Evolutionary conservation across 2,329 filamentous ascomycete genomes (phyloP).

Genomic region (Sordariomycetes sp.): DNA sequence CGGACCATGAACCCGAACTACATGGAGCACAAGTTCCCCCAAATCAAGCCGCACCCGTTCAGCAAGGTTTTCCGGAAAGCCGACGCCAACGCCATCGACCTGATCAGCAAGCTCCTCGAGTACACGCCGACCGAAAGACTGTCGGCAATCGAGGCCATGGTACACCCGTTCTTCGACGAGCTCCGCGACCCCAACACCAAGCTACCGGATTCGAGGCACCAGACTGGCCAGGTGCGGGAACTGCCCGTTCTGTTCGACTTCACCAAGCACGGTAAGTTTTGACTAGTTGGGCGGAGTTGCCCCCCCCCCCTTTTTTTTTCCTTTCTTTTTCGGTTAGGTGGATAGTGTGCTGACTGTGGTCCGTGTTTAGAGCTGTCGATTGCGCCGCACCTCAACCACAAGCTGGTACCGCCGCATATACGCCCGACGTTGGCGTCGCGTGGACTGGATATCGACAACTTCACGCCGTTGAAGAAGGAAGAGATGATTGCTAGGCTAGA

Average conservation of each 20-base stretch:
- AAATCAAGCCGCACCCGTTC: constrained; percentile 99
- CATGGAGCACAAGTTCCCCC: constrained; percentile 99
- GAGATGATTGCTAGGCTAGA: constrained; percentile 98
- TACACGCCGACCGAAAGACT: constrained; percentile 95
- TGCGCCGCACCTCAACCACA: constrained; percentile 70
- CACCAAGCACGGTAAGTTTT: constrained; percentile 68
- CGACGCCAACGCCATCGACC: constrained; percentile 79
- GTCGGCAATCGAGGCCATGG: constrained; percentile 90
- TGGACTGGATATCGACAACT: constrained; percentile 86
- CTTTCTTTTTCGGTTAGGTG: too few relatives aligned
- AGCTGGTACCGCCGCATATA: constrained; percentile 77
- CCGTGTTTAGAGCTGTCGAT: constrained; percentile 76
- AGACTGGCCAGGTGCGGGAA: constrained; percentile 66
- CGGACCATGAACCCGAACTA: constrained; percentile 99
- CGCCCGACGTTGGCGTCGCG: constrained; percentile 58
- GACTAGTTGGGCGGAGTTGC: not conserved
- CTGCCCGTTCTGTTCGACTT: constrained; percentile 88
- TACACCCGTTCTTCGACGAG: constrained; percentile 97
- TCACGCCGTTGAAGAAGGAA: constrained; percentile 80
- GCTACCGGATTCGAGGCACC: constrained; percentile 87
- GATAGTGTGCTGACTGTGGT: constrained; percentile 8
- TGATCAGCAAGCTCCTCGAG: constrained; percentile 87
- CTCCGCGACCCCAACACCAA: constrained; percentile 82
- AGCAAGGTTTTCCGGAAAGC: constrained; percentile 99
- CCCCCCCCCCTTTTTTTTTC: not conserved